These are phyloP conservation scores for Dissoconium aciculare DNA, from an alignment of 2,329 filamentous ascomycete species.

Conservation along the genomic window DNA sequence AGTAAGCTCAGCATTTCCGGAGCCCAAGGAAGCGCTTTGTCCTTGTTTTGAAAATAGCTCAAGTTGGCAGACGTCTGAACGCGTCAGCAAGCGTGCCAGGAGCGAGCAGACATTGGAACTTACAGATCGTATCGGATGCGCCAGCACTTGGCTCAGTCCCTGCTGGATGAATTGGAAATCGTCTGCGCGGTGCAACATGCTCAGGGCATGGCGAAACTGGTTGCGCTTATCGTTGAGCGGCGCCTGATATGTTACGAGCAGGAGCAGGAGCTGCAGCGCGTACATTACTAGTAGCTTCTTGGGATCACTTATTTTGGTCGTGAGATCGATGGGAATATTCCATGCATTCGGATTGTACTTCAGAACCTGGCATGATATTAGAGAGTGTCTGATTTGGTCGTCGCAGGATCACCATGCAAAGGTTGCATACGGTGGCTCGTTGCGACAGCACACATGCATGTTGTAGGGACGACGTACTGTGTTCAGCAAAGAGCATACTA, in stretches of 20 bases:
- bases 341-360: slow-evolving; percentile 93
- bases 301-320: slow-evolving; percentile 65
- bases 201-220: slow-evolving; percentile 82
- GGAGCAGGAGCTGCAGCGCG: slow-evolving; percentile 77
- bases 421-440: no score
- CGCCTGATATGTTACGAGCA: slow-evolving; percentile 26
- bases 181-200: slow-evolving; percentile 77
- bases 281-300: slow-evolving; percentile 86
- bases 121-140: slow-evolving; percentile 64
- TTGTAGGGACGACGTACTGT: slow-evolving; percentile 51
- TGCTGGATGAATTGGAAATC: slow-evolving; percentile 79
- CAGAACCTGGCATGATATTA: slow-evolving; percentile 58
- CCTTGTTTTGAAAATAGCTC: slow-evolving; percentile 70
- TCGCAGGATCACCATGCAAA: no score
- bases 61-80: slow-evolving; percentile 61
- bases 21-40: slow-evolving; percentile 68
- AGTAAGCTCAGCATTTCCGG: slow-evolving; percentile 95
- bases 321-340: slow-evolving; percentile 76
- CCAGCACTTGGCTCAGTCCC: slow-evolving; percentile 42
- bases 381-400: no score
- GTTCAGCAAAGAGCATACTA: slow-evolving; percentile 85
- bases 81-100: slow-evolving; percentile 18
- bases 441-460: no score
- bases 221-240: slow-evolving; percentile 45
- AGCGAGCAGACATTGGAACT: background rate